These are phyloP conservation scores for Edaphochlamys debaryana DNA, from an alignment of 139 green algal species.

Conservation along the genomic window DNA sequence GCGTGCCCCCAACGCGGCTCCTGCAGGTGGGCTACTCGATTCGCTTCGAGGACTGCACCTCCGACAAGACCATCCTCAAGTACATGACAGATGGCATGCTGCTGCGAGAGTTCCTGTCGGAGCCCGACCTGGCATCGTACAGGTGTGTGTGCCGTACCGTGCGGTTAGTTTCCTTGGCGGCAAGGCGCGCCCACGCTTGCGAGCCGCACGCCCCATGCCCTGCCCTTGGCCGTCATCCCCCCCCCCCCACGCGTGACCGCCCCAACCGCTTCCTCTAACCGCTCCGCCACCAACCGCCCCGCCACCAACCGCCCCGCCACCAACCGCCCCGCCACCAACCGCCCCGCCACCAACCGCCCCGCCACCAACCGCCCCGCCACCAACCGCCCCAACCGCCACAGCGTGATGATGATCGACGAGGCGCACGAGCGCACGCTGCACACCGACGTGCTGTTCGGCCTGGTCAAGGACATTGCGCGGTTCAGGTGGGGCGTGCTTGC, in stretches of 20 bases:
- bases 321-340: no score
- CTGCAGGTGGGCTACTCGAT: slow-evolving; percentile 95
- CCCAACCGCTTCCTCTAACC: neutral
- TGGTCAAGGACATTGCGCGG: slow-evolving; percentile 86
- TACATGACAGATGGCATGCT: slow-evolving; percentile 99
- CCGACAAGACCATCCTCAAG: slow-evolving; percentile 96
- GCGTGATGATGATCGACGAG: slow-evolving; percentile 96
- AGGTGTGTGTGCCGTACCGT: slow-evolving; percentile 57
- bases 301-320: no score
- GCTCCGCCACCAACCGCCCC: no score
- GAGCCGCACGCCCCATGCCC: no score
- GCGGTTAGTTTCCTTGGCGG: neutral
- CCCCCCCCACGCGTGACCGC: no score
- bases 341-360: no score
- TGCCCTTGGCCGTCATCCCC: neutral
- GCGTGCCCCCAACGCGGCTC: no score
- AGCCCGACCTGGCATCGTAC: slow-evolving; percentile 96
- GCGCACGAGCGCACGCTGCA: slow-evolving; percentile 96
- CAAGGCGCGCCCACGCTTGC: no score
- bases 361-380: no score
- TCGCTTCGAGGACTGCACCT: slow-evolving; percentile 99
- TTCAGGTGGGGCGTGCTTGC: slow-evolving; percentile 39
- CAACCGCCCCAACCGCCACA: no score
- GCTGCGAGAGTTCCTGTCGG: slow-evolving; percentile 95
- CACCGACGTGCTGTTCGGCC: slow-evolving; percentile 96